A percentile compares a stretch with the other conserved stretches of the same genome.
phyloP scores from a whole-genome alignment of 192 early-diverging fungal species.

The Backusella psychrophila region DNA sequence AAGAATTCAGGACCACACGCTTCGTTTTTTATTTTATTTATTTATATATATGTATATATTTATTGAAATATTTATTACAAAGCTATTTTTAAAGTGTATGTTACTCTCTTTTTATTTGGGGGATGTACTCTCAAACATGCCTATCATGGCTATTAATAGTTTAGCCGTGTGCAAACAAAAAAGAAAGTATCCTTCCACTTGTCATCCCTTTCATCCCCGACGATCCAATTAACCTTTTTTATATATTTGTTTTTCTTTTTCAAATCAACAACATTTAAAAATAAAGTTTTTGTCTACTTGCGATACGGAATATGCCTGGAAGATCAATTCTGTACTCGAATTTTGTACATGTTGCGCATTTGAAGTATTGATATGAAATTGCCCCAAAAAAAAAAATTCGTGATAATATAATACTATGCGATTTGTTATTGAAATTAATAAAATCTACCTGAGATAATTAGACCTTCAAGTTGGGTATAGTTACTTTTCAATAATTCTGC shows the following conservation, averaged over 20 bases:
- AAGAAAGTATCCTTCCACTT: neutral
- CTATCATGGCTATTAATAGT: neutral
- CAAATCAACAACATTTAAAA: neutral
- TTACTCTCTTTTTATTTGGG: no score
- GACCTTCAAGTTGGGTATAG: no score
- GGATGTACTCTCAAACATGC: no score
- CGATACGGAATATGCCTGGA: neutral
- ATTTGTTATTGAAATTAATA: no score
- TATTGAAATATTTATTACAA: neutral
- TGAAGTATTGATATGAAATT: no score
- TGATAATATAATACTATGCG: no score
- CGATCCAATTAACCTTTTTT: neutral
- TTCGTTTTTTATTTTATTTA: neutral
- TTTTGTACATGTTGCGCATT: no score
- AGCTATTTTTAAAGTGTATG: no score
- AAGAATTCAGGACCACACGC: neutral
- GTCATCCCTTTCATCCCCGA: neutral
- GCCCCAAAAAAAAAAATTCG: no score
- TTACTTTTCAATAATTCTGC: no score
- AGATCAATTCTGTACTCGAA: neutral
- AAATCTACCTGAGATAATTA: no score
- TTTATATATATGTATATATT: neutral
- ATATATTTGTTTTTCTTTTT: neutral
- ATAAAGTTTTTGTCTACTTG: neutral
- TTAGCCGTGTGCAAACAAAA: neutral